phyloP scores from a whole-genome alignment of 768 basidiomycete genomes.

The Tremella fuciformis region DNA sequence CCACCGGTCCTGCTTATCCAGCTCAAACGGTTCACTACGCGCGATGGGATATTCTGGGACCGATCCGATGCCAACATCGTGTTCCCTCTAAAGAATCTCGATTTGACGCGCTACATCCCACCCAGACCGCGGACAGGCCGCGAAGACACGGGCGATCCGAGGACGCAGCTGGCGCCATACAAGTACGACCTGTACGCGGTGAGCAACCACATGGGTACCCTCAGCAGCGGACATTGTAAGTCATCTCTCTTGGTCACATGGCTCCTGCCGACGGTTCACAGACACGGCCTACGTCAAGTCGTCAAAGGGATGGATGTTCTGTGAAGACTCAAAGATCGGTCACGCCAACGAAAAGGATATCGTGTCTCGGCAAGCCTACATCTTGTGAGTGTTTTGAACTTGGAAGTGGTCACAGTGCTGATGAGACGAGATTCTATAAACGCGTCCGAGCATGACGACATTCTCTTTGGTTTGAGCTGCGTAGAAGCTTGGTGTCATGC shows the following conservation, averaged over 20 bases:
- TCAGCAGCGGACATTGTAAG: constrained; percentile 95
- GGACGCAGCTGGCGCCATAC: constrained; percentile 80
- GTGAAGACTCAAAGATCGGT: constrained; percentile 86
- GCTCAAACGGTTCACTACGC: constrained; percentile 42
- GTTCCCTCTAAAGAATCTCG: constrained; percentile 67
- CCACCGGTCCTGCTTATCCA: constrained; percentile 70
- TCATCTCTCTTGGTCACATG: constrained; percentile 21
- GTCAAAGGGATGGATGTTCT: constrained; percentile 83
- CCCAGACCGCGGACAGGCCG: constrained; percentile 65
- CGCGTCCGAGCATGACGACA: constrained; percentile 26
- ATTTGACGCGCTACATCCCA: constrained; percentile 80
- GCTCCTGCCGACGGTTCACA: constrained; percentile 43
- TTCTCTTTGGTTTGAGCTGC: not conserved
- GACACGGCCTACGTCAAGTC: constrained; percentile 92
- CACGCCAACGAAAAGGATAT: constrained; percentile 73
- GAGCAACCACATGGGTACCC: constrained; percentile 90
- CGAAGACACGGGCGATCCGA: constrained; percentile 65
- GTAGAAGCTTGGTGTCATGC: too few species aligned
- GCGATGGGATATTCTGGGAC: constrained; percentile 67
- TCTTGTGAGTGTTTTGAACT: constrained; percentile 29
- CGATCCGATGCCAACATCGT: constrained; percentile 94
- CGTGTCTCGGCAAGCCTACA: constrained; percentile 55
- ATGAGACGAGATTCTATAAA: constrained; percentile 41
- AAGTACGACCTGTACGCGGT: constrained; percentile 91
- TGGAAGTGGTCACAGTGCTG: not conserved